Evolutionary conservation across 768 basidiomycete species (phyloP), one percentile per base, ranked within the genome.

Genomic region (Obba rivulosa): DNA sequence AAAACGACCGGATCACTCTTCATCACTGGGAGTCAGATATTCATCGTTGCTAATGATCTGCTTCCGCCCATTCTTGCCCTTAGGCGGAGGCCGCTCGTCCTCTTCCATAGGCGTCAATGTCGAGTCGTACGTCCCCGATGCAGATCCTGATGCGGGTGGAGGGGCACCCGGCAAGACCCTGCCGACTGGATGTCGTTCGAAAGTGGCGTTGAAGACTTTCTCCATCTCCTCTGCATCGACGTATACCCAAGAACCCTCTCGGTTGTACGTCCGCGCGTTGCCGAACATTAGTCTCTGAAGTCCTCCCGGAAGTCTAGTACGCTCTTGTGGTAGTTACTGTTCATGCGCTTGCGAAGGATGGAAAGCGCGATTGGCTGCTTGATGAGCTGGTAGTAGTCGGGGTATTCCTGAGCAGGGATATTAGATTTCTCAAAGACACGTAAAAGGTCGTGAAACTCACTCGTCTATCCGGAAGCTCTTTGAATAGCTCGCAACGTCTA

Each of bases 221-320:
- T 95, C 87, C 87, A 94, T 91, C 70, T 92, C 89, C 42, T 91
- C 87, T 8, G 95, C 93, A 52, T 95, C 92, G 51, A 87, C 75
- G 66, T 93, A 95, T 34, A 96, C 92, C 87, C 90, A 92, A 0
- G 92, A 94, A 1, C 87, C 92, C 66, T 95, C 92, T 65, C 87
- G 85, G 64, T 97, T 97, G 74, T 92, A 98, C 38, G 81, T 87
- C 58, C 88, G 78, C 4, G 95, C 94, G 59, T 98, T 98, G 65
- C 81, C 77, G 67, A 94, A 97, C 87, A 99, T 93, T 48, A 92
- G 77, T 56, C n/a, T n/a, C 78, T 77, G 82, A 86, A 92, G 65
- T 95, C 92, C 40, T 81, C 79, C 49, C 78, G 73, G 69, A 83
- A 92, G 48, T 78, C 72, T 28, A 77, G 69, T 31, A 93, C 79